Percentiles rank a stretch among this genome's conserved stretches.
Conservation (phyloP, 1,139 yeast species). For the Yamadazyma mexicana region DNA sequence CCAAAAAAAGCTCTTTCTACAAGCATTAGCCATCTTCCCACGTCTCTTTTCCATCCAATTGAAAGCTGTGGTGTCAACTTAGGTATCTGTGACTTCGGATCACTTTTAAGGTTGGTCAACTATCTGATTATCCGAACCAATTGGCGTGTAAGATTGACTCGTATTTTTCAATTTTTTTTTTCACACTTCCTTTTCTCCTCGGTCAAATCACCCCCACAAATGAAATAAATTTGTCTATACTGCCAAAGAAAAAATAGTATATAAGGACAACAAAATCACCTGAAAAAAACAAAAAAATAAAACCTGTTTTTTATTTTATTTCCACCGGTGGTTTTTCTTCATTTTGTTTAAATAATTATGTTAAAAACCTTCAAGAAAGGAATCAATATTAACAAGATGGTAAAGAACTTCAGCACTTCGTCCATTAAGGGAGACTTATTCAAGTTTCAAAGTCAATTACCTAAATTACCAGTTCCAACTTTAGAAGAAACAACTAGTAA, state of each 20-base stretch:
- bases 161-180: background rate
- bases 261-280: constrained; percentile 5
- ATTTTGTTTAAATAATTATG: constrained; percentile 10
- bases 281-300: constrained; percentile 8
- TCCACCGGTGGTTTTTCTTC: background rate
- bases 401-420: constrained; percentile 32
- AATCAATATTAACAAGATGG: constrained; percentile 12
- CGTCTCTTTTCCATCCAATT: too few relatives aligned
- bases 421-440: constrained; percentile 64
- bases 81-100: too few relatives aligned
- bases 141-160: too few relatives aligned
- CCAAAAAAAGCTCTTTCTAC: too few relatives aligned
- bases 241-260: background rate
- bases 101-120: too few relatives aligned
- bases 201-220: constrained; percentile 11
- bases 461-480: constrained; percentile 85
- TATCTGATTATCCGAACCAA: too few relatives aligned
- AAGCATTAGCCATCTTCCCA: too few relatives aligned
- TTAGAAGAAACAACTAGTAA: constrained; percentile 68
- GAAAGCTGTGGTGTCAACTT: too few relatives aligned
- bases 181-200: constrained; percentile 5
- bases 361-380: constrained; percentile 16
- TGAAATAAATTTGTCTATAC: background rate
- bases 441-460: constrained; percentile 72
- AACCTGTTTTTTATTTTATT: background rate